phyloP scores from a whole-genome alignment of 768 basidiomycete genomes.

The Dacryopinax spathularia region DNA sequence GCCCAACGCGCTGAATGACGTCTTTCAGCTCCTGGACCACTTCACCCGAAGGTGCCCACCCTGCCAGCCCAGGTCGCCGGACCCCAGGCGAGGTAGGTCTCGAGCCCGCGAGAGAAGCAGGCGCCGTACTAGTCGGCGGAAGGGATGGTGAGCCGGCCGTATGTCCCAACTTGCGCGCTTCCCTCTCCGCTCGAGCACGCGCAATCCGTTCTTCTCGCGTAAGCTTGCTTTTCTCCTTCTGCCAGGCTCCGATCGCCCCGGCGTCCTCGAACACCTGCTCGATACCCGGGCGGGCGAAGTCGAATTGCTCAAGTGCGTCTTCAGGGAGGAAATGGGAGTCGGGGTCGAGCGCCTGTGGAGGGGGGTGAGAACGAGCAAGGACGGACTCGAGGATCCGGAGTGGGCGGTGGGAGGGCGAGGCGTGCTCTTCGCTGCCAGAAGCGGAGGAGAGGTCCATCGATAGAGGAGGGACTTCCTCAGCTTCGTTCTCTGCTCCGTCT shows the following conservation, averaged over 20 bases:
- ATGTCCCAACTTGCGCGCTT: constrained; percentile 16
- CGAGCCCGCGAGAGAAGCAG: not conserved
- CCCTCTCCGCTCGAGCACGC: constrained; percentile 40
- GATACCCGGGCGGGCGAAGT: constrained; percentile 37
- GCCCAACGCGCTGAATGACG: constrained; percentile 75
- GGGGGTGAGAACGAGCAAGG: not conserved
- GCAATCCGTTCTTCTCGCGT: constrained; percentile 63
- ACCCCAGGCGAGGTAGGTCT: not conserved
- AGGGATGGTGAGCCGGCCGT: not conserved
- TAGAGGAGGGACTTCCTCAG: constrained; percentile 14
- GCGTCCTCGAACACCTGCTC: constrained; percentile 78
- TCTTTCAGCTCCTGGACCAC: constrained; percentile 76
- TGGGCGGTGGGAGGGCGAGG: not conserved
- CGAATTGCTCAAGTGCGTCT: not conserved
- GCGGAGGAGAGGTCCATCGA: constrained; percentile 13
- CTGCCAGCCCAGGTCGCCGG: too few species aligned
- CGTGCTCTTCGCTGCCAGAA: not conserved
- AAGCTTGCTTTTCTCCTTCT: constrained; percentile 49
- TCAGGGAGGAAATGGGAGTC: not conserved
- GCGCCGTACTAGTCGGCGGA: constrained; percentile 22
- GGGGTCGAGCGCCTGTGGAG: not conserved
- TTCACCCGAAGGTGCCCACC: constrained; percentile 60
- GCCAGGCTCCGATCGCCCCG: constrained; percentile 21
- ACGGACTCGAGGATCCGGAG: not conserved
- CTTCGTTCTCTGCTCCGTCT: constrained; percentile 24